phyloP scores from a whole-genome alignment of 768 basidiomycete species.

The Scleroderma bovista region DNA sequence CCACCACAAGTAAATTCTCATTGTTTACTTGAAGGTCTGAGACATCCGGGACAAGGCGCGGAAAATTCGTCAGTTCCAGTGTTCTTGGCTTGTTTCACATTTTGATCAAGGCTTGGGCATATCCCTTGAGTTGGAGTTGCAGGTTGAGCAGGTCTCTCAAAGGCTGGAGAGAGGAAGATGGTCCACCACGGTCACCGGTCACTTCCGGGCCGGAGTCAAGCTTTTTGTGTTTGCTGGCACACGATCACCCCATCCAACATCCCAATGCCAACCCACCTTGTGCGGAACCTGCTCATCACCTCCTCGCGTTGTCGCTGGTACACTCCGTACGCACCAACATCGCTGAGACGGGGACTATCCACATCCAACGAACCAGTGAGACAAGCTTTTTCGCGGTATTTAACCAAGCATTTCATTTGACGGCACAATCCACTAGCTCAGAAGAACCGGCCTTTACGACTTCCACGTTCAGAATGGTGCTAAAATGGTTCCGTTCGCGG shows the following conservation, averaged over 20 bases:
- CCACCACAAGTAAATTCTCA: too few species aligned
- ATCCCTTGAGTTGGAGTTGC: too few species aligned
- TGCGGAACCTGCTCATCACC: not conserved
- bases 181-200: too few species aligned
- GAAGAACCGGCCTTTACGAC: slow-evolving; percentile 77
- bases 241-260: not conserved
- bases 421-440: slow-evolving; percentile 30
- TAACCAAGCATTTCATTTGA: not conserved
- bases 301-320: not conserved
- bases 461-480: slow-evolving; percentile 80
- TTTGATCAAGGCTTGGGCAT: too few species aligned
- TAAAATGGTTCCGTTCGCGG: slow-evolving; percentile 96
- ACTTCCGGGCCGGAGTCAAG: too few species aligned
- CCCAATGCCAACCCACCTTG: not conserved
- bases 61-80: too few species aligned
- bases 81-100: too few species aligned
- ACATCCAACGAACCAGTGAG: slow-evolving; percentile 18
- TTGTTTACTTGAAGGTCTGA: too few species aligned
- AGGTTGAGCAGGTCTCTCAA: too few species aligned
- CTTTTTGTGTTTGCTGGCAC: too few species aligned
- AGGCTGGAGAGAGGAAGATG: too few species aligned
- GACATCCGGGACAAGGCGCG: too few species aligned
- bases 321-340: not conserved
- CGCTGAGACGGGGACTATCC: slow-evolving; percentile 10
- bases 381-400: not conserved